These are phyloP conservation scores for Trametes versicolor DNA, from an alignment of 1,284 basidiomycete species.

Conservation along the genomic window DNA sequence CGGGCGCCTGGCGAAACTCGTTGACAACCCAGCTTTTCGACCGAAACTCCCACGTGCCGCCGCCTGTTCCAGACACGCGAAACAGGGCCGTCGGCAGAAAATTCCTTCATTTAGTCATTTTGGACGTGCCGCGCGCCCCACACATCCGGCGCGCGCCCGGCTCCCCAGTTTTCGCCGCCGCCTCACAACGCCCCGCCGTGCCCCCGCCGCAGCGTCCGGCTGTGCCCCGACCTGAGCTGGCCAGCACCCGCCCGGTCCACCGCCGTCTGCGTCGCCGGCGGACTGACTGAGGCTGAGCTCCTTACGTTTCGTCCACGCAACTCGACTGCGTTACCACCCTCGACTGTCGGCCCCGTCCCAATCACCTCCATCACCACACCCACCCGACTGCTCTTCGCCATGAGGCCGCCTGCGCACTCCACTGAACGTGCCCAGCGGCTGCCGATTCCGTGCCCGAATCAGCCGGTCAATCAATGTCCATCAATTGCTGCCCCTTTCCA, in stretches of 20 bases:
- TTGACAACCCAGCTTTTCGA: slow-evolving; percentile 38
- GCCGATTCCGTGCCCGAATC: slow-evolving; percentile 24
- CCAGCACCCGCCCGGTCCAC: slow-evolving; percentile 6
- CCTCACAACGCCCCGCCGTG: slow-evolving; percentile 26
- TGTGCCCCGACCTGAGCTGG: slow-evolving; percentile 16
- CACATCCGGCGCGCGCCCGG: slow-evolving; percentile 24
- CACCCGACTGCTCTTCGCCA: slow-evolving; percentile 11
- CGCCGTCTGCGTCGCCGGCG: neutral
- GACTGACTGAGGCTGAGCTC: neutral
- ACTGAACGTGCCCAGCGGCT: slow-evolving; percentile 16
- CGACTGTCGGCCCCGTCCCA: slow-evolving; percentile 22
- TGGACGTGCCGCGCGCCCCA: slow-evolving; percentile 25
- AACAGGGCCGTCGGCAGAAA: slow-evolving; percentile 38
- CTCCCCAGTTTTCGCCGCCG: slow-evolving; percentile 23
- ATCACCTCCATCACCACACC: slow-evolving; percentile 26
- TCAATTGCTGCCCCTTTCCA: slow-evolving; percentile 34
- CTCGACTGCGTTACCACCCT: slow-evolving; percentile 15
- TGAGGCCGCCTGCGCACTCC: slow-evolving; percentile 23
- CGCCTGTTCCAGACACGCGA: slow-evolving; percentile 32
- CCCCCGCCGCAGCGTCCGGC: slow-evolving; percentile 20
- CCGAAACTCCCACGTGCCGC: slow-evolving; percentile 35
- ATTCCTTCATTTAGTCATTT: slow-evolving; percentile 37
- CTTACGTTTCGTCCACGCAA: slow-evolving; percentile 25
- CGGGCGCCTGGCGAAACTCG: slow-evolving; percentile 37
- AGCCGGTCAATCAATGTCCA: slow-evolving; percentile 30